Conservation (phyloP, 805 yeast species). For the Schwanniomyces pseudopolymorphus region DNA sequence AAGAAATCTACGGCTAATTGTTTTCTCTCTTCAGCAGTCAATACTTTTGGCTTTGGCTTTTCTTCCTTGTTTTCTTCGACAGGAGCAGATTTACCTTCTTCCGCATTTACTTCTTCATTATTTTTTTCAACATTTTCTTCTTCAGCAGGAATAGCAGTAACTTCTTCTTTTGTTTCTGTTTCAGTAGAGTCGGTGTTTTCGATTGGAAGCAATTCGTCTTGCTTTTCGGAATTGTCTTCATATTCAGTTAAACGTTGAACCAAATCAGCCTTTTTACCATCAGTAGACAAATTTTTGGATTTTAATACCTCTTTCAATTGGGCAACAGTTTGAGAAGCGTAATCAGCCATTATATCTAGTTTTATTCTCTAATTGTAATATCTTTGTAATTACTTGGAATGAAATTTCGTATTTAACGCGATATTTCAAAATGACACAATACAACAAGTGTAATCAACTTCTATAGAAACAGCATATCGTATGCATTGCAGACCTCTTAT, state of each 20-base stretch:
- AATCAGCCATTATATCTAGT: constrained; percentile 45
- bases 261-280: constrained; percentile 82
- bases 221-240: constrained; percentile 32
- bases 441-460: background rate
- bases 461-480: too few relatives aligned
- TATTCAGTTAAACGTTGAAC: constrained; percentile 62
- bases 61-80: constrained; percentile 13
- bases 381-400: background rate
- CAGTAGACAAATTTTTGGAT: constrained; percentile 60
- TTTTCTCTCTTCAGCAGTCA: constrained; percentile 70
- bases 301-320: constrained; percentile 81
- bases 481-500: too few relatives aligned
- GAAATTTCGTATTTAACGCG: constrained; percentile 3
- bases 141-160: constrained; percentile 10
- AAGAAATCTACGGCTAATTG: constrained; percentile 66
- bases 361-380: background rate
- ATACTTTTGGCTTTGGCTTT: constrained; percentile 36
- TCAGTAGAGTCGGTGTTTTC: constrained; percentile 13
- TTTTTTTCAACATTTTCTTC: constrained; percentile 13
- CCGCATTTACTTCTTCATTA: constrained; percentile 9
- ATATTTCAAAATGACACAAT: background rate
- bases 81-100: constrained; percentile 12
- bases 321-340: constrained; percentile 70
- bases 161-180: constrained; percentile 15
- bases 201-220: constrained; percentile 6